Percentiles rank a stretch among this genome's conserved stretches.
phyloP scores from a whole-genome alignment of 305 asterid species.

The Fraxinus ornus region DNA sequence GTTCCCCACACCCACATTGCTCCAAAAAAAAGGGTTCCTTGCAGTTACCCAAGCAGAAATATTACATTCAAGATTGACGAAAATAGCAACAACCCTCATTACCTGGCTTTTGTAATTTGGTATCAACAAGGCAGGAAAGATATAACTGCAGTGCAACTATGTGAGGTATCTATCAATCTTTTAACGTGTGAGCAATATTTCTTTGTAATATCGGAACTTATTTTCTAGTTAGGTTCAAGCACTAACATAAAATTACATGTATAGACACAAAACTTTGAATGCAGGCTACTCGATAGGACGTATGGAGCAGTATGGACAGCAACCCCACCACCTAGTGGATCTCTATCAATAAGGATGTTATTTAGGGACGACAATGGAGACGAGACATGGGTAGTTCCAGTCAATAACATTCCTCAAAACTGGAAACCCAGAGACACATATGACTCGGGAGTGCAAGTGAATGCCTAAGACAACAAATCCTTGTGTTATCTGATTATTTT shows the following conservation, averaged over 20 bases:
- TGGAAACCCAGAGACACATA: slow-evolving; percentile 74
- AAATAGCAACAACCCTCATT: slow-evolving; percentile 72
- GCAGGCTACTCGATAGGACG: slow-evolving; percentile 67
- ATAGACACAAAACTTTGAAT: slow-evolving; percentile 60
- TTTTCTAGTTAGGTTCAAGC: slow-evolving; percentile 5
- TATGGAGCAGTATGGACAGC: slow-evolving; percentile 82
- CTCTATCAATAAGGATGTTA: slow-evolving; percentile 72
- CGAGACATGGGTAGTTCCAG: slow-evolving; percentile 70
- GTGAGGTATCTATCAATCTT: slow-evolving; percentile 53
- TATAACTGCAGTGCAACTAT: slow-evolving; percentile 75
- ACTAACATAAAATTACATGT: slow-evolving; percentile 14
- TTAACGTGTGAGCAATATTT: background rate
- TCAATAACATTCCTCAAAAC: slow-evolving; percentile 58
- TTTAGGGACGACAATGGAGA: slow-evolving; percentile 61
- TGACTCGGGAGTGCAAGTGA: slow-evolving; percentile 76
- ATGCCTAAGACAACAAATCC: slow-evolving; percentile 28
- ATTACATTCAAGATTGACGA: slow-evolving; percentile 67
- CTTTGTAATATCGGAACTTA: background rate
- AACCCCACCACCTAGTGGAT: slow-evolving; percentile 66
- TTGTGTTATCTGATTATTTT: slow-evolving; percentile 10
- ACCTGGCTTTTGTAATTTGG: slow-evolving; percentile 75
- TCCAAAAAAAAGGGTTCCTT: slow-evolving; percentile 58
- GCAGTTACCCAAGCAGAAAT: slow-evolving; percentile 70
- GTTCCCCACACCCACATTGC: background rate
- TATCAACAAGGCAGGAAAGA: slow-evolving; percentile 72